Percentiles rank a stretch among this genome's conserved stretches.
These are phyloP conservation scores for Candida bentonensis DNA, from an alignment of 805 yeast species.

Conservation along the genomic window DNA sequence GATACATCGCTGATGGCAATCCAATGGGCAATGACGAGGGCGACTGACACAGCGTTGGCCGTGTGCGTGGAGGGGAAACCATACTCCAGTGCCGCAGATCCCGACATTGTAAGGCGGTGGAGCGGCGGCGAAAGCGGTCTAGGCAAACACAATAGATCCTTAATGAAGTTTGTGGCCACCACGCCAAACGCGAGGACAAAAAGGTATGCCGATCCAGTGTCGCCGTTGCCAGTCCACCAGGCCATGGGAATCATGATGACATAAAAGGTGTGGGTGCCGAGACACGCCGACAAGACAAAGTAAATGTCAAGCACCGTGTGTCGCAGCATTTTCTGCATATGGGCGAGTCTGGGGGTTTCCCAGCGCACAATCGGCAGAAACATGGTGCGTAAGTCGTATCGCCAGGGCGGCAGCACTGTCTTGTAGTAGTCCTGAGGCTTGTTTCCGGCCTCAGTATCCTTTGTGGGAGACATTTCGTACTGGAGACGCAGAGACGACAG, in stretches of 20 bases:
- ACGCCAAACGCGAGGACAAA: slow-evolving; percentile 51
- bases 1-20: slow-evolving; percentile 12
- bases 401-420: slow-evolving; percentile 36
- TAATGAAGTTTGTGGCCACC: slow-evolving; percentile 51
- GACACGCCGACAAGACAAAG: slow-evolving; percentile 75
- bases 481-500: neutral
- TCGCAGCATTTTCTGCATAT: slow-evolving; percentile 39
- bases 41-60: slow-evolving; percentile 85
- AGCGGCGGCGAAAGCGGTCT: slow-evolving; percentile 88
- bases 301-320: slow-evolving; percentile 46
- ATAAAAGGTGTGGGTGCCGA: slow-evolving; percentile 90
- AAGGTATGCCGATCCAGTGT: slow-evolving; percentile 44
- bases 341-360: slow-evolving; percentile 50
- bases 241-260: slow-evolving; percentile 79
- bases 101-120: slow-evolving; percentile 76
- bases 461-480: neutral
- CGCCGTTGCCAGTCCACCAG: slow-evolving; percentile 60
- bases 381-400: slow-evolving; percentile 30
- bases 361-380: slow-evolving; percentile 42
- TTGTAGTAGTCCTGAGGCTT: slow-evolving; percentile 53
- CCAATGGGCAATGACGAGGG: slow-evolving; percentile 26
- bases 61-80: slow-evolving; percentile 92
- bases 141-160: slow-evolving; percentile 81
- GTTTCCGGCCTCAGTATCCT: slow-evolving; percentile 55
- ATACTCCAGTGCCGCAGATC: slow-evolving; percentile 84